Conservation (phyloP, 768 basidiomycete species). For the Mycena galopus region DNA sequence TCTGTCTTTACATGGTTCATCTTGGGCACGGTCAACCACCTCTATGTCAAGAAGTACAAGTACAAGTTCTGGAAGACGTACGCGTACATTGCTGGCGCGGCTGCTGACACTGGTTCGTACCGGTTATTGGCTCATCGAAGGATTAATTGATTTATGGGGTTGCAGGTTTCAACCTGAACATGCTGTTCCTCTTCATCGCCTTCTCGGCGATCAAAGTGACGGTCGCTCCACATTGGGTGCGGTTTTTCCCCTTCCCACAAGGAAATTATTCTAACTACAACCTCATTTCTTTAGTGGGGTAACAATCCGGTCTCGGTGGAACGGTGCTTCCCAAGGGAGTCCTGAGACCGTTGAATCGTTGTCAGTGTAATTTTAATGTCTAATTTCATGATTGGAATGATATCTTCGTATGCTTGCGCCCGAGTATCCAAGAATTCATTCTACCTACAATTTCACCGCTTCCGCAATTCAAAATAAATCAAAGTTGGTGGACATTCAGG, state of each 20-base stretch:
- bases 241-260: not conserved
- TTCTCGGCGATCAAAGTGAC: conserved; percentile 42
- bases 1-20: conserved; percentile 39
- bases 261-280: not conserved
- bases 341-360: no score
- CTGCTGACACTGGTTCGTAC: conserved; percentile 44
- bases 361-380: no score
- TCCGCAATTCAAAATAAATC: no score
- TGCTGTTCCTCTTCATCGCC: conserved; percentile 43
- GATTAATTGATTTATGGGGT: no score
- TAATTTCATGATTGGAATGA: no score
- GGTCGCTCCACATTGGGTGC: conserved; percentile 39
- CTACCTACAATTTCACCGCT: no score
- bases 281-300: conserved; percentile 35
- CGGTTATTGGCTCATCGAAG: no score
- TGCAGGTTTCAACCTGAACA: conserved; percentile 44
- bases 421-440: no score
- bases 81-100: conserved; percentile 41
- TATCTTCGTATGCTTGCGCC: no score
- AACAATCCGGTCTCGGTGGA: conserved; percentile 43
- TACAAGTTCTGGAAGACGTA: conserved; percentile 45
- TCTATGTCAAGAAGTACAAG: conserved; percentile 42
- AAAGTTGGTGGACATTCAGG: no score
- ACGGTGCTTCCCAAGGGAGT: conserved; percentile 40
- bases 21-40: conserved; percentile 40